Percentiles rank a stretch among this genome's conserved stretches.
Evolutionary conservation across 2,329 filamentous ascomycete species (phyloP).

Genomic region (Cladosporium sp.): DNA sequence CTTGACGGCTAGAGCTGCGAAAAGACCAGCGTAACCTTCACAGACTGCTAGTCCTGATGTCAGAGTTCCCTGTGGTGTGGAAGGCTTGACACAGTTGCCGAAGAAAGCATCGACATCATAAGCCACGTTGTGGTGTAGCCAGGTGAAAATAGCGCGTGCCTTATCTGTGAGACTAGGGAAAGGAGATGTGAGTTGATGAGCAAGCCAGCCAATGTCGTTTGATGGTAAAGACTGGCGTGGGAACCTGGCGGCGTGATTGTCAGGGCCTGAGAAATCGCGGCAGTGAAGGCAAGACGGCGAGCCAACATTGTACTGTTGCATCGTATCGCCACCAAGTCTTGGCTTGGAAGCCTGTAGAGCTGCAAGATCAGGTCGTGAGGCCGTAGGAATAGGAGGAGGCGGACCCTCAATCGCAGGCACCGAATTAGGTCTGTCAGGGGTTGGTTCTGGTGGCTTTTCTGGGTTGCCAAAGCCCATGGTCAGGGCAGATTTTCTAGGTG

Average conservation of each 20-base stretch:
- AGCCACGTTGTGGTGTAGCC: conserved; percentile 88
- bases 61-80: conserved; percentile 69
- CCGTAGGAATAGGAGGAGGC: conserved; percentile 51
- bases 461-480: conserved; percentile 25
- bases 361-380: conserved; percentile 55
- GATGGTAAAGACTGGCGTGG: conserved; percentile 70
- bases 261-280: conserved; percentile 80
- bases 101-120: conserved; percentile 85
- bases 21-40: conserved; percentile 83
- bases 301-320: conserved; percentile 17
- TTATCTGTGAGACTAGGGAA: conserved; percentile 91
- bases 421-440: conserved; percentile 14
- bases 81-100: conserved; percentile 59
- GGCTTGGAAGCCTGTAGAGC: conserved; percentile 53
- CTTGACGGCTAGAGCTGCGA: conserved; percentile 69
- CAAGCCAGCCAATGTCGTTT: conserved; percentile 64
- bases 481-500: conserved; percentile 25
- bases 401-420: conserved; percentile 18
- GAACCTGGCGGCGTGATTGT: conserved; percentile 72
- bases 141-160: conserved; percentile 87
- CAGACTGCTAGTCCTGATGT: conserved; percentile 80
- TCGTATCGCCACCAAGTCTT: conserved; percentile 19
- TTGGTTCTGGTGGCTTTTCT: conserved; percentile 15
- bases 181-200: conserved; percentile 69
- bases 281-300: conserved; percentile 67